phyloP scores from a whole-genome alignment of 164 flowering plant genomes.

The Tinospora cordifolia region DNA sequence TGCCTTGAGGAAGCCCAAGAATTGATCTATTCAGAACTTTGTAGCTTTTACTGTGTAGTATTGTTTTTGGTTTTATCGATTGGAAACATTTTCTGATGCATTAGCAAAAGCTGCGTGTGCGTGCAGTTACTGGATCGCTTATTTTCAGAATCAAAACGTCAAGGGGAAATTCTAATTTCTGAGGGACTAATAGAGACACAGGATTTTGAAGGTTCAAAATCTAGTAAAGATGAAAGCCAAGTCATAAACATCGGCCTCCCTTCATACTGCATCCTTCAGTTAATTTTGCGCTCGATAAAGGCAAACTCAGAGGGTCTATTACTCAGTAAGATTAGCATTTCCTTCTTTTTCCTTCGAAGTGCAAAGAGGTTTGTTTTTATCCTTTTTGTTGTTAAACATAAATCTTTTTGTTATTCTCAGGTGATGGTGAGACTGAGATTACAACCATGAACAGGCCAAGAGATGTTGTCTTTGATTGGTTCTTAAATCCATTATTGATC shows the following conservation, averaged over 20 bases:
- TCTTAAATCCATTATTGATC: slow-evolving; percentile 69
- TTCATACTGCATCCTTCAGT: slow-evolving; percentile 64
- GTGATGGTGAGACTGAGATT: slow-evolving; percentile 56
- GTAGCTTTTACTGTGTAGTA: background rate
- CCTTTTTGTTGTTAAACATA: background rate
- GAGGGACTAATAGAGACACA: slow-evolving; percentile 54
- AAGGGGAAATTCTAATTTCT: slow-evolving; percentile 46
- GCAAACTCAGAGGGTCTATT: slow-evolving; percentile 58
- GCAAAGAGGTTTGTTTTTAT: background rate
- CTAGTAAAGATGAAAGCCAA: slow-evolving; percentile 32
- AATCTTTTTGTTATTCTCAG: slow-evolving; percentile 25
- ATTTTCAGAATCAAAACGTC: slow-evolving; percentile 44
- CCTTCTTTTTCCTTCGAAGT: background rate
- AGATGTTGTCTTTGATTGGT: slow-evolving; percentile 72
- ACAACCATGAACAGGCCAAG: slow-evolving; percentile 62
- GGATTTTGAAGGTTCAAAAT: slow-evolving; percentile 67
- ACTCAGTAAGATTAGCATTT: slow-evolving; percentile 31
- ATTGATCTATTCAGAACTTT: background rate
- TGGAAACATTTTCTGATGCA: background rate
- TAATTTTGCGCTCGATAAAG: slow-evolving; percentile 60
- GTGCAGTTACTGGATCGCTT: slow-evolving; percentile 54
- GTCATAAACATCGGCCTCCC: slow-evolving; percentile 65
- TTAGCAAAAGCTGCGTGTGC: background rate
- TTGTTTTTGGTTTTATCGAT: background rate
- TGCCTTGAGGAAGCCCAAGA: background rate